These are phyloP conservation scores for Stephania yunnanensis DNA, from an alignment of 164 flowering plant species.

Conservation along the genomic window DNA sequence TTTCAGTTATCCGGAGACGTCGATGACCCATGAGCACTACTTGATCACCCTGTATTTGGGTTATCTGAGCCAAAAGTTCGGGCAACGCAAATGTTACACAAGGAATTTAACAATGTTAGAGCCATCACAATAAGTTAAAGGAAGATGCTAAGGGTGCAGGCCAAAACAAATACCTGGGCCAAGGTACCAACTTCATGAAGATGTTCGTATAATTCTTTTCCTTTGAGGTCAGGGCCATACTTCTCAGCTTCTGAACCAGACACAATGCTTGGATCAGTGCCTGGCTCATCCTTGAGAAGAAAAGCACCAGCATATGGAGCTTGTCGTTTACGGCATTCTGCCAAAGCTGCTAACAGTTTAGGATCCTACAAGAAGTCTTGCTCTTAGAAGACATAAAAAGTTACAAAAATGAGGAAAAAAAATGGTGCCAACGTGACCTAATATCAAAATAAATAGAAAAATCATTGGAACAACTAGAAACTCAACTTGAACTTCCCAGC, in stretches of 20 bases:
- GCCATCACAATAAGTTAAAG: not conserved
- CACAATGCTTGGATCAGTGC: constrained; percentile 39
- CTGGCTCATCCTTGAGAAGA: constrained; percentile 85
- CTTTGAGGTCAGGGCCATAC: constrained; percentile 56
- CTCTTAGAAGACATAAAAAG: not conserved
- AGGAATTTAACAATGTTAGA: not conserved
- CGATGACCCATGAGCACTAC: constrained; percentile 87
- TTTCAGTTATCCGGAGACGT: constrained; percentile 86
- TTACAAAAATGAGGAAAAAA: not conserved
- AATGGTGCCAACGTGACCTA: not conserved
- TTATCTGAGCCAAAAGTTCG: constrained; percentile 43
- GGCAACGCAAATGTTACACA: not conserved
- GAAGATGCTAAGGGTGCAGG: not conserved
- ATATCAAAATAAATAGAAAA: not conserved
- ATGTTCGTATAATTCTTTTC: constrained; percentile 73
- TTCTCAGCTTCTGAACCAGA: constrained; percentile 68
- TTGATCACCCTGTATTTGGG: constrained; percentile 87
- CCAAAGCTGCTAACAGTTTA: constrained; percentile 73
- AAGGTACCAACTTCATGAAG: constrained; percentile 98
- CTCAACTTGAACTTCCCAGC: not conserved
- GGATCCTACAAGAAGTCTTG: constrained; percentile 62
- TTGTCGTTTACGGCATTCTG: constrained; percentile 72
- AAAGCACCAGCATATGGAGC: constrained; percentile 97
- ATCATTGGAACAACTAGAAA: not conserved
- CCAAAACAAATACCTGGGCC: constrained; percentile 59